phyloP scores from a whole-genome alignment of 352 stramenopile species.

The Phytophthora palmivora region DNA sequence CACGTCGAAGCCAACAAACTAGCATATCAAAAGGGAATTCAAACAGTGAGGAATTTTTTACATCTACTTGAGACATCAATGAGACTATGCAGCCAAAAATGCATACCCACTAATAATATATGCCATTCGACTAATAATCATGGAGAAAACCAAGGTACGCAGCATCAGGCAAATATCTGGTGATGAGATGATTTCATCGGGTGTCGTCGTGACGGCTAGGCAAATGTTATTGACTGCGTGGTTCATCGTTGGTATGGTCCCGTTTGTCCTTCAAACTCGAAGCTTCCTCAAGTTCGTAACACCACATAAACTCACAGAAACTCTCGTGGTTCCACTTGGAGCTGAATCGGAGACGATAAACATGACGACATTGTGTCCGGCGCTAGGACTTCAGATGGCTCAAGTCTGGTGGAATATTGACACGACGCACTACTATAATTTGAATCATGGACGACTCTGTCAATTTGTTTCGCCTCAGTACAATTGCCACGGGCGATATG shows the following conservation, averaged over 20 bases:
- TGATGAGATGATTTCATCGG: neutral
- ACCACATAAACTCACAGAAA: constrained; percentile 3
- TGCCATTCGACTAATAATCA: neutral
- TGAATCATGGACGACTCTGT: constrained; percentile 1
- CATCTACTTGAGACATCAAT: too few relatives aligned
- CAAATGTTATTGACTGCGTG: constrained; percentile 6
- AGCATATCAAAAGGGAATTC: too few relatives aligned
- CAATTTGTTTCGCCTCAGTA: constrained; percentile 11
- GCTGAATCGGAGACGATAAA: neutral
- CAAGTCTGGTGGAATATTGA: constrained; percentile 13
- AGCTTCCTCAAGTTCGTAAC: constrained; percentile 13
- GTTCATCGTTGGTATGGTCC: neutral
- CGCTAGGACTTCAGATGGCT: constrained; percentile 2
- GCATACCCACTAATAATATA: neutral
- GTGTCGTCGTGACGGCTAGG: neutral
- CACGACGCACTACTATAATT: neutral
- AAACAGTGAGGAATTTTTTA: too few relatives aligned
- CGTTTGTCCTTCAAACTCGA: constrained; percentile 5
- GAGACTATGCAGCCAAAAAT: neutral
- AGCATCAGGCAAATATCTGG: neutral
- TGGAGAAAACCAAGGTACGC: neutral
- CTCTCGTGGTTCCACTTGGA: neutral
- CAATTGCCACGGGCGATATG: constrained; percentile 18
- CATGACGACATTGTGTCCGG: constrained; percentile 8
- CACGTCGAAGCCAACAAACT: too few relatives aligned